These are phyloP conservation scores for Petunia hybrid DNA, from an alignment of 305 asterid species.

Conservation along the genomic window DNA sequence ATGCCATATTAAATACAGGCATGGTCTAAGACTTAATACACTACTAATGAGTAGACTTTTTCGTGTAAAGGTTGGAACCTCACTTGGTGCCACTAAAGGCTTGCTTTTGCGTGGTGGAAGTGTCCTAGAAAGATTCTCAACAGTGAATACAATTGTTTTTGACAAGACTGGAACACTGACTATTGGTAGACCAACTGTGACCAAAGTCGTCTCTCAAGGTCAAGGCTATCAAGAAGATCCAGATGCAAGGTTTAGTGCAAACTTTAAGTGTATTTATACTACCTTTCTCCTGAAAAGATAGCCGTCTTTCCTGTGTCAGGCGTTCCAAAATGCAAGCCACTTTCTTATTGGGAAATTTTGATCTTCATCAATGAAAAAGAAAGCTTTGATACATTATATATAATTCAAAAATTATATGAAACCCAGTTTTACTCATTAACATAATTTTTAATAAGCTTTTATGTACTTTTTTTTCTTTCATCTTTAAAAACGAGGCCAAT, in stretches of 20 bases:
- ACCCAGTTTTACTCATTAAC: neutral
- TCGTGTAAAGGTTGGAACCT: constrained; percentile 89
- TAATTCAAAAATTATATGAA: neutral
- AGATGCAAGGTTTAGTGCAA: constrained; percentile 64
- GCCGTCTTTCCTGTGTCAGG: neutral
- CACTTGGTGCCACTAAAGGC: constrained; percentile 98
- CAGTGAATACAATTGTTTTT: constrained; percentile 83
- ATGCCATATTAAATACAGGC: constrained; percentile 13
- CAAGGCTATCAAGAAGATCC: constrained; percentile 39
- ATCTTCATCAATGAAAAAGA: constrained; percentile 1
- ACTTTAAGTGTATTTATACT: constrained; percentile 15
- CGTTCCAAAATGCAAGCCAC: constrained; percentile 20
- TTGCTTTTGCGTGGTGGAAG: constrained; percentile 98
- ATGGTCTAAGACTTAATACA: constrained; percentile 30
- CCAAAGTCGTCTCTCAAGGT: constrained; percentile 65
- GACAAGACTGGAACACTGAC: constrained; percentile 98
- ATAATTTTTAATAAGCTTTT: neutral
- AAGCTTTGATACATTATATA: constrained; percentile 8
- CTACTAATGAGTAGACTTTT: constrained; percentile 34
- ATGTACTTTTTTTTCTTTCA: neutral
- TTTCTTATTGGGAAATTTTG: constrained; percentile 13
- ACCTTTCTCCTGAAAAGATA: neutral
- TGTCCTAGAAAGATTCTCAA: constrained; percentile 82
- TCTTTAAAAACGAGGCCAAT: neutral
- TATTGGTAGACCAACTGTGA: constrained; percentile 89